Evolutionary conservation across 108 stramenopile genomes (phyloP), one percentile per base, ranked within the genome.

Genomic region (Cyclotella choctawhatcheeana): DNA sequence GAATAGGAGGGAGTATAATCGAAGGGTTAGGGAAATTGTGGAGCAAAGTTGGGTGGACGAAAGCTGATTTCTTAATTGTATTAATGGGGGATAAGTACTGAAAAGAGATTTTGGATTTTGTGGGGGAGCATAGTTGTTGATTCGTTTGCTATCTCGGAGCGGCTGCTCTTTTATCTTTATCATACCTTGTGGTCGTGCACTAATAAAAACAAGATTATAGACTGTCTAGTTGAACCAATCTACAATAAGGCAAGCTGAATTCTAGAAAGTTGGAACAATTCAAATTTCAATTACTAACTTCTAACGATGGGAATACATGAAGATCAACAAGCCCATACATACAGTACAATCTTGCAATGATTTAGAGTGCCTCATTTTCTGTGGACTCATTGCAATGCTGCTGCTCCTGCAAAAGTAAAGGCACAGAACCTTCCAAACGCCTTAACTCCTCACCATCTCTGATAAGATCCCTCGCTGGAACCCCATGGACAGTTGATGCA

Each of bases 1-100:
- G 72, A 97, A 99, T 85, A 82, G 97, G 65, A 89, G 98, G 67
- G 98, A 98, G 86, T 99, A 99, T 84, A 97, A 98, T 81, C 90
- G 97, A 18, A 92, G 98, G 44, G 99, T 99, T 18, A 84, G 97
- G 76, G 97, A 98, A 71, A 95, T 97, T 74, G 99, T 99, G 20
- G 99, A 99, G 77, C 93, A 98, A 76, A 96, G 95, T 71, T 98
- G 97, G 97, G 79, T 95, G 2, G 91, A 92, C 64, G 91, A 92
- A 34, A 73, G 73, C 26, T 69, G 53, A 56, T 50, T 33, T 67
- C 3, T 2, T 31, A n/a, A n/a, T n/a, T n/a, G n/a, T n/a, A 17
- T 31, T 2, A 2, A 32, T 32, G 56, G 29, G 32, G 56, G 29
- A 2, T 6, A 31, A 2, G 3, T n/a, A n/a, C n/a, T n/a, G n/a